A percentile compares a stretch with the other conserved stretches of the same genome.
Conservation (phyloP, 2,329 filamentous ascomycete genomes). For the Ophiostoma sp. region DNA sequence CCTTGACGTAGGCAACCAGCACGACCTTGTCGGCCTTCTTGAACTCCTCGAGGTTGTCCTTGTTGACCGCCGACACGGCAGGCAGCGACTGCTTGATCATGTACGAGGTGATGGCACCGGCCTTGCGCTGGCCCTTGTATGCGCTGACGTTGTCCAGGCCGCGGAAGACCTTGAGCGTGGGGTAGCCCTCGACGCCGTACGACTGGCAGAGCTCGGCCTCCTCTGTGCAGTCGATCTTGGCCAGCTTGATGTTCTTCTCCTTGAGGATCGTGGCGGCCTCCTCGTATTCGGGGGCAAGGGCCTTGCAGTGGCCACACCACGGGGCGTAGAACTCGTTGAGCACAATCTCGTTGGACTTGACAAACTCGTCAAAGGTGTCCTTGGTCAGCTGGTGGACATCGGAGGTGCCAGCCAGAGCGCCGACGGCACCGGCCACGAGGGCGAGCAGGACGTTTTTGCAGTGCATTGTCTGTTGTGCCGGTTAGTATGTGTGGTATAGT, state of each 20-base stretch:
- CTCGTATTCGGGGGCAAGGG: constrained; percentile 88
- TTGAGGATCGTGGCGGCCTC: constrained; percentile 77
- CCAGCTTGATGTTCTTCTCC: constrained; percentile 80
- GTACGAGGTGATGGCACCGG: constrained; percentile 70
- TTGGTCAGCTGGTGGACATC: constrained; percentile 82
- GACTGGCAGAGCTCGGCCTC: constrained; percentile 86
- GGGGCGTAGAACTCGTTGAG: constrained; percentile 66
- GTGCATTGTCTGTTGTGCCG: not conserved
- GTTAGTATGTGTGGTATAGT: not conserved
- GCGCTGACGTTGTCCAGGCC: constrained; percentile 73
- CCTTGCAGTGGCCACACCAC: constrained; percentile 82
- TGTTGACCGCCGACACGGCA: constrained; percentile 75
- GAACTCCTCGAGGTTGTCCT: constrained; percentile 86
- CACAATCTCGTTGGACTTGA: constrained; percentile 80
- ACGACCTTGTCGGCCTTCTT: constrained; percentile 98
- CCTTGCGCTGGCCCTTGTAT: constrained; percentile 87
- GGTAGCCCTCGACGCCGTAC: constrained; percentile 93
- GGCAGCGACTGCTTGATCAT: constrained; percentile 98
- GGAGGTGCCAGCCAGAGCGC: constrained; percentile 50
- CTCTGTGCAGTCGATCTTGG: constrained; percentile 92
- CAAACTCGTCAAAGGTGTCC: constrained; percentile 80
- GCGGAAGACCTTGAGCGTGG: constrained; percentile 98
- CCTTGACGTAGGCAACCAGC: constrained; percentile 78
- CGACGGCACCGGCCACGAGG: constrained; percentile 48
- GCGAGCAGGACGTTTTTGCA: constrained; percentile 42